Evolutionary conservation across 1,139 yeast genomes (phyloP).

Genomic region (Kazachstania sp.): DNA sequence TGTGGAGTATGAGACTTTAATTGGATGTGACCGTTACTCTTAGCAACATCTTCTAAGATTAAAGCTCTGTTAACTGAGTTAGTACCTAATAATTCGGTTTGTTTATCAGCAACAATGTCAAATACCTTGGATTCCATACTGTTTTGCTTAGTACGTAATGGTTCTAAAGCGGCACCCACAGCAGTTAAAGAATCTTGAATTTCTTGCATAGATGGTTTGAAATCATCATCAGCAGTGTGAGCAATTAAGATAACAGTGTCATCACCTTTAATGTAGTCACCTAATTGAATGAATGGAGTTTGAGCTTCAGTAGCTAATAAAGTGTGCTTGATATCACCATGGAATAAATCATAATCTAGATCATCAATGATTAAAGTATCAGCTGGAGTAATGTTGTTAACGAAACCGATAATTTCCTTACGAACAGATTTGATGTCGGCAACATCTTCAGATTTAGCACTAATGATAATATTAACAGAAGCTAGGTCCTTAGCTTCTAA

Average conservation of each 20-base stretch:
- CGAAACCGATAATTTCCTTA: conserved; percentile 60
- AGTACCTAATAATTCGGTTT: conserved; percentile 42
- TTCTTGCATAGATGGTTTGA: conserved; percentile 46
- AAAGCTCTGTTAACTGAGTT: conserved; percentile 24
- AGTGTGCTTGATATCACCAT: conserved; percentile 38
- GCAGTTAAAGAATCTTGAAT: conserved; percentile 38
- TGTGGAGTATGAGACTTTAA: conserved; percentile 28
- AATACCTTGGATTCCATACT: conserved; percentile 47
- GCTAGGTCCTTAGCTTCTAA: conserved; percentile 21
- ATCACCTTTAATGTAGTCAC: conserved; percentile 34
- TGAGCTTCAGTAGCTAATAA: conserved; percentile 41
- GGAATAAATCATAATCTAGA: conserved; percentile 59
- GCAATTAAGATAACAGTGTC: conserved; percentile 42
- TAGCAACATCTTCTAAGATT: conserved; percentile 34
- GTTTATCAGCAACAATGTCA: conserved; percentile 47
- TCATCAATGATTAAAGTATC: conserved; percentile 53
- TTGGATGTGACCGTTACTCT: conserved; percentile 43
- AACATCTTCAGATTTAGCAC: conserved; percentile 36
- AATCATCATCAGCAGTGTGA: conserved; percentile 41
- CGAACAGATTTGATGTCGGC: conserved; percentile 47
- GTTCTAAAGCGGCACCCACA: conserved; percentile 44
- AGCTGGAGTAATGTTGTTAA: conserved; percentile 65
- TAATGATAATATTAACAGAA: conserved; percentile 37
- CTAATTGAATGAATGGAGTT: conserved; percentile 50
- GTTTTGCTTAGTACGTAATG: conserved; percentile 51